These are phyloP conservation scores for Pythium volutum DNA, from an alignment of 352 stramenopile genomes.

Conservation along the genomic window DNA sequence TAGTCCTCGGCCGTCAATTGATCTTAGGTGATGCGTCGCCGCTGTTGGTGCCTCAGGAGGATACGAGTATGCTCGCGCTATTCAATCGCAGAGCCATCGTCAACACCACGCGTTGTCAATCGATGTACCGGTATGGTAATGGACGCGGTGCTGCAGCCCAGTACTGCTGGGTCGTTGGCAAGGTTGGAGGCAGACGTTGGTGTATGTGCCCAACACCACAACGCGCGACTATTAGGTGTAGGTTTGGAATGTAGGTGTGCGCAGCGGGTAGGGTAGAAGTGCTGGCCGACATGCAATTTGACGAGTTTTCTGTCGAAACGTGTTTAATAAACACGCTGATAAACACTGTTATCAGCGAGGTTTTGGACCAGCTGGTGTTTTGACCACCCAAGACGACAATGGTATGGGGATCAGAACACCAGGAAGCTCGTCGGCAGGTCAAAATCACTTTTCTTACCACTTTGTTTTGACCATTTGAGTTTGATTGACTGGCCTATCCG, in stretches of 20 bases:
- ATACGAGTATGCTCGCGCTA: too few species aligned
- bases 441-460: not conserved
- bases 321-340: too few species aligned
- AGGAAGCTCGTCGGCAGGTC: not conserved
- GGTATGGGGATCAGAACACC: not conserved
- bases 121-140: constrained; percentile 1
- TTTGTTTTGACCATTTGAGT: not conserved
- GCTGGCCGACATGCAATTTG: constrained; percentile 1
- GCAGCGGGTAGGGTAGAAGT: constrained; percentile 8
- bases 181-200: too few species aligned
- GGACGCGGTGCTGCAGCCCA: too few species aligned
- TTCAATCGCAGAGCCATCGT: too few species aligned
- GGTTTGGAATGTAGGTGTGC: not conserved
- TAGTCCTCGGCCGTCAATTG: too few species aligned
- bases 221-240: constrained; percentile 2
- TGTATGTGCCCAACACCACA: not conserved
- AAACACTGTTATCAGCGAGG: not conserved
- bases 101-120: too few species aligned
- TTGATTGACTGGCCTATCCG: too few species aligned
- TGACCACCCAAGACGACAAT: not conserved
- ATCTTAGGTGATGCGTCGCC: too few species aligned
- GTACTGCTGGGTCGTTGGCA: too few species aligned
- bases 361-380: not conserved
- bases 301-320: not conserved
- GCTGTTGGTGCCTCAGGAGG: not conserved